Evolutionary conservation across 2,329 filamentous ascomycete species (phyloP).

Genomic region (Aspergillus uvarum): DNA sequence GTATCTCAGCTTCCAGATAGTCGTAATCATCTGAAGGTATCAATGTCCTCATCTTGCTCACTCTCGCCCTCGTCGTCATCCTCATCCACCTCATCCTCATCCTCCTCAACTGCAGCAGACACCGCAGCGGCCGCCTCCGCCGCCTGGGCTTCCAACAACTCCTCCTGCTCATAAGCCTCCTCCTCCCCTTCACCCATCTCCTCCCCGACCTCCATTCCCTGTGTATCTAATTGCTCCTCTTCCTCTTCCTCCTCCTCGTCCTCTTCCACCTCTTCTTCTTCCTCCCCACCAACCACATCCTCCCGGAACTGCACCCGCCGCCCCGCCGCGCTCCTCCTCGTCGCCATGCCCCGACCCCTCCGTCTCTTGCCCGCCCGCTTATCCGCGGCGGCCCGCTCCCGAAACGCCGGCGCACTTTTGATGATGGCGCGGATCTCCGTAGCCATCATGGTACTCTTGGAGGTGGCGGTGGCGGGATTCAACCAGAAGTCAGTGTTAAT

Average conservation of each 20-base stretch:
- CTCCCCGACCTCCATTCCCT: constrained; percentile 4
- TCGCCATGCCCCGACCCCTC: constrained; percentile 3
- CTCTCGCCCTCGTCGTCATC: constrained; percentile 18
- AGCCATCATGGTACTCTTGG: constrained; percentile 31
- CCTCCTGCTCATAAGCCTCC: constrained; percentile 32
- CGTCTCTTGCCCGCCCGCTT: not conserved
- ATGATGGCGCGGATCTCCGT: constrained; percentile 39
- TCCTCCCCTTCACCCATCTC: constrained; percentile 34
- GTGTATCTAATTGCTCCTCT: constrained; percentile 13
- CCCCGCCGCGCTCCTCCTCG: constrained; percentile 5
- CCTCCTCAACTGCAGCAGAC: constrained; percentile 19
- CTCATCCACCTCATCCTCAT: constrained; percentile 26
- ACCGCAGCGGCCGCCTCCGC: constrained; percentile 27
- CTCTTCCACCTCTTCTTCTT: constrained; percentile 18
- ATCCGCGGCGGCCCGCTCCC: constrained; percentile 13
- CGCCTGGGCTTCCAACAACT: constrained; percentile 31
- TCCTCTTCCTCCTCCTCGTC: constrained; percentile 33
- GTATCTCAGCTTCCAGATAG: not conserved
- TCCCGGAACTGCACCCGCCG: constrained; percentile 23
- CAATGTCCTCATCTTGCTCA: constrained; percentile 1
- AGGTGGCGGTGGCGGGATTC: constrained; percentile 20
- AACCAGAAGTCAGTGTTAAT: constrained; percentile 27
- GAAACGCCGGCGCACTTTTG: constrained; percentile 33
- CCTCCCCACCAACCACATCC: constrained; percentile 16
- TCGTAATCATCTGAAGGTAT: not conserved